These are phyloP conservation scores for Hypomontagnella monticulosa DNA, from an alignment of 495 filamentous ascomycete species.

Conservation along the genomic window DNA sequence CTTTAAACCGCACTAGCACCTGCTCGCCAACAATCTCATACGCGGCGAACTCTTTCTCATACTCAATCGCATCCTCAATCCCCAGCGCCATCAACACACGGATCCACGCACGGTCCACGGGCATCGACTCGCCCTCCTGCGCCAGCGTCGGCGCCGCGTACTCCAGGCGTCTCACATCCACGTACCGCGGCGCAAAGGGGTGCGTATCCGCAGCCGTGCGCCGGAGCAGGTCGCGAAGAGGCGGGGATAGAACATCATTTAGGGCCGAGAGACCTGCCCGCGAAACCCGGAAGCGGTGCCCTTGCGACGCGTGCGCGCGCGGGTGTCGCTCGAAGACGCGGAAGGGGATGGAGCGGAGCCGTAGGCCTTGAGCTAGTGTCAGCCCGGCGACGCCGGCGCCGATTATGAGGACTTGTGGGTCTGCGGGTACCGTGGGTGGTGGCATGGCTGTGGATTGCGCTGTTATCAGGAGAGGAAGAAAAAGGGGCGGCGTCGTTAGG, in stretches of 20 bases:
- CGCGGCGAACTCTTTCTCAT: constrained; percentile 52
- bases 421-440: too few relatives aligned
- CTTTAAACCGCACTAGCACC: constrained; percentile 51
- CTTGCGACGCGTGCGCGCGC: constrained; percentile 43
- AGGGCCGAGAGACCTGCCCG: constrained; percentile 42
- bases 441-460: too few relatives aligned
- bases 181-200: constrained; percentile 41
- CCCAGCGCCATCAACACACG: constrained; percentile 36
- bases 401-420: constrained; percentile 47
- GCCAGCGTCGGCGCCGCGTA: constrained; percentile 28
- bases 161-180: constrained; percentile 30
- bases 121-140: constrained; percentile 4
- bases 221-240: constrained; percentile 25
- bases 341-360: constrained; percentile 56
- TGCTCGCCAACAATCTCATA: constrained; percentile 47
- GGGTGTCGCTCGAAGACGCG: constrained; percentile 59
- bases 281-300: constrained; percentile 51
- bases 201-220: constrained; percentile 28
- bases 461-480: too few relatives aligned
- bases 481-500: too few relatives aligned
- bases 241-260: constrained; percentile 35
- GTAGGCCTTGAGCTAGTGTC: constrained; percentile 57
- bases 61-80: constrained; percentile 52
- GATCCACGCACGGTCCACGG: constrained; percentile 39
- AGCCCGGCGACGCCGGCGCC: constrained; percentile 60